Conservation (phyloP, 805 yeast genomes). For the Cyberlindnera americana region DNA sequence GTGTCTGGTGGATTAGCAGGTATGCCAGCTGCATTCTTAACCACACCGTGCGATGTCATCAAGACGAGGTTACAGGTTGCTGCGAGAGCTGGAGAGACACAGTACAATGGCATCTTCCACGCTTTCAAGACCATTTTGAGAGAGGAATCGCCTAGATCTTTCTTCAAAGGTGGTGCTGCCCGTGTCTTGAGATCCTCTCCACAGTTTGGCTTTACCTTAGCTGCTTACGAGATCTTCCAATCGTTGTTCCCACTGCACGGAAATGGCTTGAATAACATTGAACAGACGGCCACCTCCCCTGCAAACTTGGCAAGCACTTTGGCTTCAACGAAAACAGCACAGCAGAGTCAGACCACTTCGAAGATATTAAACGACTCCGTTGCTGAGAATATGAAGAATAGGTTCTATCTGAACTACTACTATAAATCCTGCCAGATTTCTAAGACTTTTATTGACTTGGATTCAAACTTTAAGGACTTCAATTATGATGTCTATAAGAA, state of each 20-base stretch:
- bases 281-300: slow-evolving; percentile 20
- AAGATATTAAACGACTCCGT: slow-evolving; percentile 20
- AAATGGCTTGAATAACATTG: slow-evolving; percentile 24
- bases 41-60: slow-evolving; percentile 96
- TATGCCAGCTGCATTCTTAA: slow-evolving; percentile 94
- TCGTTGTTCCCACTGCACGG: slow-evolving; percentile 60
- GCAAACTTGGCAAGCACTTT: slow-evolving; percentile 13
- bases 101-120: slow-evolving; percentile 72
- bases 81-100: slow-evolving; percentile 69
- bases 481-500: slow-evolving; percentile 43
- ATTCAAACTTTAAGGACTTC: slow-evolving; percentile 57
- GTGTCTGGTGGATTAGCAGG: slow-evolving; percentile 94
- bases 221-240: slow-evolving; percentile 93
- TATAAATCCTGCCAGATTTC: slow-evolving; percentile 60
- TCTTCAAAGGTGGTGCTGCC: slow-evolving; percentile 96
- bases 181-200: slow-evolving; percentile 94
- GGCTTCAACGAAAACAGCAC: slow-evolving; percentile 5
- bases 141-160: slow-evolving; percentile 83
- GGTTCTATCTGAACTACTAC: slow-evolving; percentile 37
- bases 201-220: slow-evolving; percentile 95
- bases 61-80: slow-evolving; percentile 92
- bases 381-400: slow-evolving; percentile 17
- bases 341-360: slow-evolving; percentile 6
- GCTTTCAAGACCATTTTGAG: slow-evolving; percentile 69
- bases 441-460: slow-evolving; percentile 58